Percentiles rank a stretch among this genome's conserved stretches.
Conservation (phyloP, 2,329 filamentous ascomycete genomes). For the Diplodia seriata region DNA sequence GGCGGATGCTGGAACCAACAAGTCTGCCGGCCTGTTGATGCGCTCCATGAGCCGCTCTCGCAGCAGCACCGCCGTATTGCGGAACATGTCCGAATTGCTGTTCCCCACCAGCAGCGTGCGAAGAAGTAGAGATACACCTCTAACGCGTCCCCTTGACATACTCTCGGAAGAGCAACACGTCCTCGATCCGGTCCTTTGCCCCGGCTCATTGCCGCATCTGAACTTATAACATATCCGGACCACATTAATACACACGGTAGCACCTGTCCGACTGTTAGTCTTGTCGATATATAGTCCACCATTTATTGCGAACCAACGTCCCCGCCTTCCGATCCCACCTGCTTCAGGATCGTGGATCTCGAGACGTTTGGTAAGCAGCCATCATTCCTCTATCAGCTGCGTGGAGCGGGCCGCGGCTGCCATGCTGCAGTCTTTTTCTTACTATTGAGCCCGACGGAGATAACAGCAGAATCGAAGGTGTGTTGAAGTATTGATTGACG, state of each 20-base stretch:
- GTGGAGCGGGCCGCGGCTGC: not conserved
- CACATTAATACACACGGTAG: constrained; percentile 45
- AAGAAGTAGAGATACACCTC: constrained; percentile 47
- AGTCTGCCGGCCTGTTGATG: constrained; percentile 38
- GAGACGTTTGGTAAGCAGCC: not conserved
- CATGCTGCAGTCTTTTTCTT: not conserved
- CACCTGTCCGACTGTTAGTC: constrained; percentile 39
- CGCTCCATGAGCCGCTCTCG: constrained; percentile 38
- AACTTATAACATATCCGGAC: constrained; percentile 44
- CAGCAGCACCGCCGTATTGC: constrained; percentile 37
- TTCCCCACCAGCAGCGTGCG: constrained; percentile 38
- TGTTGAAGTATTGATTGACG: not conserved
- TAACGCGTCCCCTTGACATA: constrained; percentile 44
- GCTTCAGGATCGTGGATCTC: not conserved
- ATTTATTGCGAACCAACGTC: not conserved
- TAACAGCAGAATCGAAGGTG: not conserved
- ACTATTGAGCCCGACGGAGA: not conserved
- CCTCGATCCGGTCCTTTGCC: constrained; percentile 39
- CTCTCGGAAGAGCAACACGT: constrained; percentile 37
- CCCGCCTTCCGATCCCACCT: too few relatives aligned
- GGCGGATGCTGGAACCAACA: constrained; percentile 38
- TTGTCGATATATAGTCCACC: constrained; percentile 42
- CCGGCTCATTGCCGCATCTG: constrained; percentile 37
- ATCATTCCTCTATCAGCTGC: not conserved
- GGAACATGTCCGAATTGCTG: constrained; percentile 36